Conservation (phyloP, 768 basidiomycete genomes). For the Mycena vitilis region DNA sequence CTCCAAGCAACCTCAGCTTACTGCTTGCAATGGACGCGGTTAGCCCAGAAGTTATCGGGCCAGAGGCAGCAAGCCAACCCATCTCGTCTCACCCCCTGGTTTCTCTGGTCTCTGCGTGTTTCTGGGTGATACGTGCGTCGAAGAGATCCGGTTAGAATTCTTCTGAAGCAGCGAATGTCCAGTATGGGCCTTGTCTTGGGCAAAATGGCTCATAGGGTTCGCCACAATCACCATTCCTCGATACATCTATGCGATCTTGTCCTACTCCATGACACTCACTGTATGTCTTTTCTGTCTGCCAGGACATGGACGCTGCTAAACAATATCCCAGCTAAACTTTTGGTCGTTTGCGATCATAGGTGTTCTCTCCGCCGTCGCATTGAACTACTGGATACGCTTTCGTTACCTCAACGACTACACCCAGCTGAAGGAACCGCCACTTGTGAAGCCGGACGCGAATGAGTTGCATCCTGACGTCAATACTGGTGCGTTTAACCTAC, state of each 20-base stretch:
- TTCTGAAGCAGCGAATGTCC: conserved; percentile 20
- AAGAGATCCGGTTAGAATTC: conserved; percentile 20
- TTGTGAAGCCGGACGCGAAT: conserved; percentile 85
- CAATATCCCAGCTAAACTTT: conserved; percentile 78
- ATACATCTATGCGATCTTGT: conserved; percentile 80
- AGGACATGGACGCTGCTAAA: conserved; percentile 11
- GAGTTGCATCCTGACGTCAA: conserved; percentile 95
- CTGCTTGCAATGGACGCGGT: not conserved
- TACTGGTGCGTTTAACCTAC: conserved; percentile 51
- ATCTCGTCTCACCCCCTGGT: conserved; percentile 71
- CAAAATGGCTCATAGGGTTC: conserved; percentile 78
- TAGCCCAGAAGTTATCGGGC: conserved; percentile 2
- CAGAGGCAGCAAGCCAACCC: conserved; percentile 6
- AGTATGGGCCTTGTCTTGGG: conserved; percentile 90
- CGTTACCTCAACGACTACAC: conserved; percentile 82
- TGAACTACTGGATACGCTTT: conserved; percentile 89
- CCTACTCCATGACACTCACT: conserved; percentile 91
- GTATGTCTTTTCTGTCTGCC: conserved; percentile 52
- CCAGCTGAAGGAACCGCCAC: conserved; percentile 82
- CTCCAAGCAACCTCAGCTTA: not conserved
- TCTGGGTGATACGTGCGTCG: conserved; percentile 84
- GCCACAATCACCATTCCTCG: conserved; percentile 86
- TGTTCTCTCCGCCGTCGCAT: conserved; percentile 67
- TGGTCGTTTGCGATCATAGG: conserved; percentile 90
- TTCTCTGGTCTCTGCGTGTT: conserved; percentile 81